Conservation (phyloP, 116 monocot genomes). For the Iris pallida region DNA sequence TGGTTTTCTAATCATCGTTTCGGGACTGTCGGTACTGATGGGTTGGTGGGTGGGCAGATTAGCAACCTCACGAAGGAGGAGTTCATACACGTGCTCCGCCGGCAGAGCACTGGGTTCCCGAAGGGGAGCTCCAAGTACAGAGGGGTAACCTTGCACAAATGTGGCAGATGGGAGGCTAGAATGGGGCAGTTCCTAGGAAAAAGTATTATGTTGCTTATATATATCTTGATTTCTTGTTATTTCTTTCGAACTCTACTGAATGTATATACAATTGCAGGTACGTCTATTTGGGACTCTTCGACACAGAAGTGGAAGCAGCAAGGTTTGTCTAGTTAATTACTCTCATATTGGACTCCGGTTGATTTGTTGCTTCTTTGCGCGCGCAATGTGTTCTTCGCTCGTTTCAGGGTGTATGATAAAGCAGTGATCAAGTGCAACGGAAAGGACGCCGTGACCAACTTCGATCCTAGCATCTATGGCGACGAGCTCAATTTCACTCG, state of each 20-base stretch:
- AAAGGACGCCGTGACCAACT: conserved; percentile 79
- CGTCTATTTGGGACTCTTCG: conserved; percentile 19
- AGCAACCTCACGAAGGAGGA: conserved; percentile 36
- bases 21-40: neutral
- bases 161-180: conserved; percentile 42
- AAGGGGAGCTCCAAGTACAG: conserved; percentile 34
- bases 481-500: conserved; percentile 34
- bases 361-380: too few species aligned
- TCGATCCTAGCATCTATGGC: conserved; percentile 54
- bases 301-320: conserved; percentile 17
- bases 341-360: too few species aligned
- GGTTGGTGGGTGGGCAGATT: conserved; percentile 16
- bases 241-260: neutral
- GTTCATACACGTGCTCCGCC: conserved; percentile 33
- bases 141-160: conserved; percentile 39
- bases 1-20: neutral
- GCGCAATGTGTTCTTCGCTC: neutral
- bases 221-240: too few species aligned
- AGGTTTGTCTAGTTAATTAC: neutral
- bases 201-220: conserved; percentile 10
- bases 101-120: conserved; percentile 37
- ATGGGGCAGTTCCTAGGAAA: conserved; percentile 34
- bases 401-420: conserved; percentile 70
- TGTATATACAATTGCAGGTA: conserved; percentile 4
- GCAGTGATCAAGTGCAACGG: conserved; percentile 72